phyloP scores from a whole-genome alignment of 192 early-diverging fungal species.

The Backusella morwellensis region DNA sequence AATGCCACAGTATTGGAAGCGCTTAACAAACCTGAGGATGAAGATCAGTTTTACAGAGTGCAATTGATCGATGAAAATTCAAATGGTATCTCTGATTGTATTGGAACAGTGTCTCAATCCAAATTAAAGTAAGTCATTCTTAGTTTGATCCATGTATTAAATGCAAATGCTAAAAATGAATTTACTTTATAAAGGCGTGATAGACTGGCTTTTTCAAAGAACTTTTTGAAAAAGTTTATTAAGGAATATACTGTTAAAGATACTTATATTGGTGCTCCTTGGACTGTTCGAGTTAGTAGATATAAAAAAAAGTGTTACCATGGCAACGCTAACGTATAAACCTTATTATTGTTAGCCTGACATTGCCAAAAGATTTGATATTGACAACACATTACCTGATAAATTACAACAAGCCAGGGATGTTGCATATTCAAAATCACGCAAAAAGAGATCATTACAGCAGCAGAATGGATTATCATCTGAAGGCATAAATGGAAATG shows the following conservation, averaged over 20 bases:
- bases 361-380: constrained; percentile 45
- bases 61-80: constrained; percentile 55
- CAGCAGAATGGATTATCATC: neutral
- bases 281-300: constrained; percentile 58
- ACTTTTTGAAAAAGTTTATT: constrained; percentile 68
- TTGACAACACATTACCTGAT: constrained; percentile 24
- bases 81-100: constrained; percentile 50
- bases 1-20: constrained; percentile 38
- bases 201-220: constrained; percentile 66
- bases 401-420: constrained; percentile 17
- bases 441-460: constrained; percentile 14
- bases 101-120: constrained; percentile 33
- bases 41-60: constrained; percentile 42
- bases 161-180: no score
- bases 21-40: neutral
- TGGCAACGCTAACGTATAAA: neutral
- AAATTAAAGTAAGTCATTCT: constrained; percentile 32
- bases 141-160: no score
- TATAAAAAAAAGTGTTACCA: neutral
- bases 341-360: constrained; percentile 15
- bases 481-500: neutral
- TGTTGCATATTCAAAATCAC: constrained; percentile 17
- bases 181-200: constrained; percentile 45
- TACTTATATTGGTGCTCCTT: constrained; percentile 68
- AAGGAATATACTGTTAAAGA: constrained; percentile 65